Percentiles rank a stretch among this genome's conserved stretches.
Conservation (phyloP, 768 basidiomycete species). For the Pleurotus giganteus region DNA sequence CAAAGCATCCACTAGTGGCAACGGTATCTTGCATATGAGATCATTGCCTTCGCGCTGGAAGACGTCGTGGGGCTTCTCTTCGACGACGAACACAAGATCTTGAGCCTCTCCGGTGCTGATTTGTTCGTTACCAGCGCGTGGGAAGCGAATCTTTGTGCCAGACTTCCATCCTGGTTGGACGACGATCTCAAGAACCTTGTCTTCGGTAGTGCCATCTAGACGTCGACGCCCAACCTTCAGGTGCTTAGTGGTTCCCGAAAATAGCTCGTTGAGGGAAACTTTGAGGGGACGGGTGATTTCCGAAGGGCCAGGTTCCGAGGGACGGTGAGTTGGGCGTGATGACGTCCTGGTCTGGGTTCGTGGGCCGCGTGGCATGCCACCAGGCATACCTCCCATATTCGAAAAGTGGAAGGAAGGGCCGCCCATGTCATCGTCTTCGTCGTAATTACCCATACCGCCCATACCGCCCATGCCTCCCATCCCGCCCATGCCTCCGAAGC, state of each 20-base stretch:
- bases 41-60: slow-evolving; percentile 85
- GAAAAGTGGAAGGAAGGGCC: slow-evolving; percentile 28
- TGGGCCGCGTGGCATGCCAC: slow-evolving; percentile 48
- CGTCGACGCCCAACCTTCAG: slow-evolving; percentile 81
- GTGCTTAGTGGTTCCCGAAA: slow-evolving; percentile 80
- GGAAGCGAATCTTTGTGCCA: slow-evolving; percentile 92
- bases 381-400: slow-evolving; percentile 37
- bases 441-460: slow-evolving; percentile 36
- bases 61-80: slow-evolving; percentile 83
- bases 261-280: slow-evolving; percentile 83
- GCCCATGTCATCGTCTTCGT: slow-evolving; percentile 50
- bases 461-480: slow-evolving; percentile 37
- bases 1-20: slow-evolving; percentile 85
- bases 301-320: slow-evolving; percentile 32
- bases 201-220: slow-evolving; percentile 73
- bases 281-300: slow-evolving; percentile 84
- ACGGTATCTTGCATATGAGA: slow-evolving; percentile 53
- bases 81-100: slow-evolving; percentile 95
- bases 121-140: slow-evolving; percentile 81
- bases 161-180: slow-evolving; percentile 93
- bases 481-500: slow-evolving; percentile 35
- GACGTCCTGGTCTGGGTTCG: slow-evolving; percentile 20
- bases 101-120: slow-evolving; percentile 59
- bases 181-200: slow-evolving; percentile 80
- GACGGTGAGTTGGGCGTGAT: slow-evolving; percentile 25